Percentiles rank a stretch among this genome's conserved stretches.
Conservation (phyloP, 2,329 filamentous ascomycete genomes). For the Diaporthe sp. region DNA sequence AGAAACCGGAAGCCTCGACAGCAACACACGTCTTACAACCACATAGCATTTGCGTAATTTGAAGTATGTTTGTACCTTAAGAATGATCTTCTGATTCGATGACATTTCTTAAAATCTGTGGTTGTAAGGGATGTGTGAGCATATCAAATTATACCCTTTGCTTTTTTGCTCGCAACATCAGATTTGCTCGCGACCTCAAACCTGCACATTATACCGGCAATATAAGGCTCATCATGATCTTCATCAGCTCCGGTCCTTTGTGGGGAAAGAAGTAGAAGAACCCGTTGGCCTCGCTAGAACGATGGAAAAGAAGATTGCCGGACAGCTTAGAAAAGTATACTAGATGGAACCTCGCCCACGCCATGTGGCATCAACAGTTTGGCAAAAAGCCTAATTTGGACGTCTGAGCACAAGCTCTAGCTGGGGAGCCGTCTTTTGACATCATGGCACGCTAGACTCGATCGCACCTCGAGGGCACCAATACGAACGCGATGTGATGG, state of each 20-base stretch:
- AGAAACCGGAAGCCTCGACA: too few species aligned
- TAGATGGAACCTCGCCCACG: background rate
- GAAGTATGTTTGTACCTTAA: too few species aligned
- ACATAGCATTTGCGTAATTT: too few species aligned
- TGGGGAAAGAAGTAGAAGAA: background rate
- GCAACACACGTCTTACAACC: too few species aligned
- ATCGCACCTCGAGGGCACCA: background rate
- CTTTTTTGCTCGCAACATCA: conserved; percentile 7
- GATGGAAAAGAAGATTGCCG: background rate
- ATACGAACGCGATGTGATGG: conserved; percentile 10
- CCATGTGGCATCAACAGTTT: background rate
- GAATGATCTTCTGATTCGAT: too few species aligned
- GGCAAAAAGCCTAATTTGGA: conserved; percentile 5
- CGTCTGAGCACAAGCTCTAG: conserved; percentile 13
- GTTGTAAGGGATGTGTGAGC: too few species aligned
- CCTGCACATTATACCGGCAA: background rate
- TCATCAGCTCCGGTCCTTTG: background rate
- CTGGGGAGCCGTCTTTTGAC: conserved; percentile 10
- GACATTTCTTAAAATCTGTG: too few species aligned
- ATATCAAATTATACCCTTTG: background rate
- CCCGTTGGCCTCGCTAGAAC: background rate
- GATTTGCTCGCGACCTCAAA: too few species aligned
- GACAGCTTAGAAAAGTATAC: background rate
- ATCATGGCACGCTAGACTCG: conserved; percentile 15
- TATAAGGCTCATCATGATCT: background rate